These are phyloP conservation scores for Actinidia polygama DNA, from an alignment of 179 eudicot genomes.

Conservation along the genomic window DNA sequence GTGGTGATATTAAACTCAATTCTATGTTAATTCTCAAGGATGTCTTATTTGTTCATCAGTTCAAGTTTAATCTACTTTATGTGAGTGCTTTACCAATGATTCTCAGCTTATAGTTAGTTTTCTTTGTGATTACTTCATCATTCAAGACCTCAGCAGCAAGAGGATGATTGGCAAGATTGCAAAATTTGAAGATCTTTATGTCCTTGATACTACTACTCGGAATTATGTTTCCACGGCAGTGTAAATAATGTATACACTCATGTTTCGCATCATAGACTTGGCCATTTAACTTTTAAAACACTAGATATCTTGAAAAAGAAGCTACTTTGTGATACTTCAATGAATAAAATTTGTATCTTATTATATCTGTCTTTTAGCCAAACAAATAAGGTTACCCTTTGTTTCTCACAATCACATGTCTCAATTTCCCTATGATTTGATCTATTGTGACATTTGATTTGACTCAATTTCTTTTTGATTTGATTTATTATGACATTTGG, in stretches of 20 bases:
- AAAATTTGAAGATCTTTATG: background rate
- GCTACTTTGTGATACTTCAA: background rate
- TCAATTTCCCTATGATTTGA: background rate
- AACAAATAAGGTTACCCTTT: background rate
- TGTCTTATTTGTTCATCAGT: background rate
- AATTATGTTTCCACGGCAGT: background rate
- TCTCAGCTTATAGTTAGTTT: background rate
- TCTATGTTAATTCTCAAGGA: background rate
- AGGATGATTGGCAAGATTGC: slow-evolving; percentile 9
- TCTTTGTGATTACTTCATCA: too few species aligned
- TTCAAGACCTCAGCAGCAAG: background rate
- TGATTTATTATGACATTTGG: too few species aligned
- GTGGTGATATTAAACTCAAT: background rate
- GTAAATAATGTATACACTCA: background rate
- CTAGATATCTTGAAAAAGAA: background rate
- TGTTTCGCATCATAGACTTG: background rate
- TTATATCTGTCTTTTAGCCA: background rate
- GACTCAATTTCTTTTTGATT: too few species aligned
- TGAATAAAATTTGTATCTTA: background rate
- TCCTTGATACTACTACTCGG: background rate
- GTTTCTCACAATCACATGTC: background rate
- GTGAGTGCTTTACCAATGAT: background rate
- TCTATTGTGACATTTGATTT: too few species aligned
- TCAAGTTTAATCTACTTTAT: background rate
- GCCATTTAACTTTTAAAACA: too few species aligned